Base-by-base conservation (phyloP, 352 stramenopile genomes). In the Pseudoperonospora humuli region DNA sequence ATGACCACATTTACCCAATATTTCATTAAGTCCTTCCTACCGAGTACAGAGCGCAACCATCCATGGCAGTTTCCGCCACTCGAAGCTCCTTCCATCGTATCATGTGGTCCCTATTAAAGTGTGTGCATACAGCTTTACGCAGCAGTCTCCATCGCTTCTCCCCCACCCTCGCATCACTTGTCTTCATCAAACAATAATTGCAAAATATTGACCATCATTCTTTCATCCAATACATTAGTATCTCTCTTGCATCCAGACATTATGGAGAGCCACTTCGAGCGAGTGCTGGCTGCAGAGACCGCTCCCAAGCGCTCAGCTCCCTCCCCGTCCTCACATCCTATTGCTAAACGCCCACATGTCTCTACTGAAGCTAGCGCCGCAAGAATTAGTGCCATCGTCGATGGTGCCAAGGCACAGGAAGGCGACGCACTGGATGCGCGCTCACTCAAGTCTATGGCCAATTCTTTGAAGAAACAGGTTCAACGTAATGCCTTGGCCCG, bases 401-500 rank as follows among this genome's bases (percentile, higher is more conserved):
- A 67, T 4, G 37, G 48, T 10, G 71, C 69, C 3, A 57, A 77
- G 36, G 61, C 53, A n/a, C 52, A 79, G 27, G 61, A 70, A 14
- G 49, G 70, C 28, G 70, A 69, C 20, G 54, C 58, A 8, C 35
- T 95, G 34, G 81, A 94, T 48, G 64, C 76, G 25, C 77, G 77
- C 17, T 43, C 71, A 26, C 60, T 94, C 34, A 86, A 88, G 47
- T 60, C 83, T 24, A 72, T 95, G 61, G 53, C 72, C 7, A 59
- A 77, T 31, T 50, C 60, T 14, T 60, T 95, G 3, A 59, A 87
- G 31, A 88, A 87, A 50, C 57, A 68, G 37, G 71, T 95, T 13
- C 72, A 64, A 3, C 71, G 67, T 57, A 95, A 95, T 44, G 79
- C 84, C 10, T 49, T 89, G 40, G 61, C 78, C 46, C 78, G 84